phyloP scores from a whole-genome alignment of 202 grass and related monocot genomes.

The Digitaria exilis region DNA sequence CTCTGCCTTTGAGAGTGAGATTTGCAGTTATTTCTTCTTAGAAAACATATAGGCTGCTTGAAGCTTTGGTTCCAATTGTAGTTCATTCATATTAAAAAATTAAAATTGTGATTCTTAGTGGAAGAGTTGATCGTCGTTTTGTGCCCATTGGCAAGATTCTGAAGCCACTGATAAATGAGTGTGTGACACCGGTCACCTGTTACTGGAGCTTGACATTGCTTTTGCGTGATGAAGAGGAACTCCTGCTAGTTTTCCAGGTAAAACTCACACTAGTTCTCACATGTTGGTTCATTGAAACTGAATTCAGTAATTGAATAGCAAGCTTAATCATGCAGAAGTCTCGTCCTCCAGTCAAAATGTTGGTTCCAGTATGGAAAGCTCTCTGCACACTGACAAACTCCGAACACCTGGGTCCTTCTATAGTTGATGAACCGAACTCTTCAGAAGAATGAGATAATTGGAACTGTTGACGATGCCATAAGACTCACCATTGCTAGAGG shows the following conservation, averaged over 20 bases:
- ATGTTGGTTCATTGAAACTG: not conserved
- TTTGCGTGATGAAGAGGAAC: conserved; percentile 74
- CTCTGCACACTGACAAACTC: conserved; percentile 59
- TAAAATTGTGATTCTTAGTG: conserved; percentile 52
- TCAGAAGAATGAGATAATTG: conserved; percentile 6
- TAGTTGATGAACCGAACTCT: not conserved
- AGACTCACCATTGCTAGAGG: not conserved
- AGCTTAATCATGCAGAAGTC: conserved; percentile 67
- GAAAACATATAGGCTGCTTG: conserved; percentile 17
- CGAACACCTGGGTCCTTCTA: conserved; percentile 32
- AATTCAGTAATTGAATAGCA: conserved; percentile 14
- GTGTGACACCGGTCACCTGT: conserved; percentile 77
- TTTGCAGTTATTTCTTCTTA: conserved; percentile 4
- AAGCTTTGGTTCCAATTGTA: conserved; percentile 14
- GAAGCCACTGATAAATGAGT: conserved; percentile 74
- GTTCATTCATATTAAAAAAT: conserved; percentile 30
- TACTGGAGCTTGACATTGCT: conserved; percentile 79
- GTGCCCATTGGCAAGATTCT: conserved; percentile 79
- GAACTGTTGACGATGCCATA: not conserved
- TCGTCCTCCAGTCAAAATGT: conserved; percentile 64
- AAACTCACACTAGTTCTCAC: not conserved
- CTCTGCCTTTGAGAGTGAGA: not conserved
- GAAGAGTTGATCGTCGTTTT: conserved; percentile 68
- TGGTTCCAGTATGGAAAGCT: conserved; percentile 87
- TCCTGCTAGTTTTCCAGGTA: conserved; percentile 81